Conservation (phyloP, 257 asterid species). For the Fraxinus anomala region DNA sequence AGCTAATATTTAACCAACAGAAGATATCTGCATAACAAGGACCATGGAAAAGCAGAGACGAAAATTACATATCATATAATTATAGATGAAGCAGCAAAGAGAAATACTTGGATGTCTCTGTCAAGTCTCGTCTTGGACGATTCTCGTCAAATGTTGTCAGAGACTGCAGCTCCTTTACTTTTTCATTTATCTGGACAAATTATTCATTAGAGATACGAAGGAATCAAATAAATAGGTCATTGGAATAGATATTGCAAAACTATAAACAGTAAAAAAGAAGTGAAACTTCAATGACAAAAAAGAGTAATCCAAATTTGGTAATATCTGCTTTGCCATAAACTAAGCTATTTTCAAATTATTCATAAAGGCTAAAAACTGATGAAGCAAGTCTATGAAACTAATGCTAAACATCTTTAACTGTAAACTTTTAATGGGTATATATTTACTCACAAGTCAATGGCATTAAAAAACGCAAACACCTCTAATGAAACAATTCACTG, state of each 20-base stretch:
- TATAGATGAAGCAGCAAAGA: constrained; percentile 28
- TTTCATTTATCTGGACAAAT: constrained; percentile 60
- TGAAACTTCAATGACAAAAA: constrained; percentile 13
- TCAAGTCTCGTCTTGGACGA: constrained; percentile 40
- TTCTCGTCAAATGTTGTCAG: constrained; percentile 40
- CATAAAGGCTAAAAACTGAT: background rate
- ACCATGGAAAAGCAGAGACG: background rate
- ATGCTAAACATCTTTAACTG: constrained; percentile 9
- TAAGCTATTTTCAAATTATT: background rate
- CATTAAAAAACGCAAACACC: background rate
- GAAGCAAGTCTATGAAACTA: constrained; percentile 4
- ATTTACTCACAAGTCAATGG: background rate
- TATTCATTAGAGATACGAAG: constrained; percentile 6
- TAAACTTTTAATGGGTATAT: background rate
- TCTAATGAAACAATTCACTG: background rate
- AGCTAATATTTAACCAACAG: background rate
- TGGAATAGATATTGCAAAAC: constrained; percentile 12
- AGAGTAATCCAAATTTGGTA: background rate
- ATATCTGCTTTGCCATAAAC: background rate
- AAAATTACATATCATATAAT: constrained; percentile 11
- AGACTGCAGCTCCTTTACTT: constrained; percentile 65
- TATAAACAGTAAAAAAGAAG: constrained; percentile 17
- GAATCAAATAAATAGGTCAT: constrained; percentile 21
- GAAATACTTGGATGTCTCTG: constrained; percentile 58
- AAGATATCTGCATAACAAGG: background rate